Evolutionary conservation across 2,329 filamentous ascomycete genomes (phyloP).

Genomic region (Aspergillus sp.): DNA sequence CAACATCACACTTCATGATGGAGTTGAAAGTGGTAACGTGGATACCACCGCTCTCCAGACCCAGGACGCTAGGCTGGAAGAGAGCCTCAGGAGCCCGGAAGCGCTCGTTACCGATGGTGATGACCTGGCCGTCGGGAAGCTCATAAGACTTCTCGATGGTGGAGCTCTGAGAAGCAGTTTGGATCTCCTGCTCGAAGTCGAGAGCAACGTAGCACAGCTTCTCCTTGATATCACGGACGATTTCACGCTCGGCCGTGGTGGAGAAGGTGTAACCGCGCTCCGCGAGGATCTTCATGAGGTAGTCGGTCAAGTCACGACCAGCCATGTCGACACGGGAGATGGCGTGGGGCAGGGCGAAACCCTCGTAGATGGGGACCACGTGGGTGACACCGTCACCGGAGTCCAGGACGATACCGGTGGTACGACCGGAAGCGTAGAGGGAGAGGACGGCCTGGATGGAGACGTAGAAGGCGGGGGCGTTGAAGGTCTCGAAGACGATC

Average conservation of each 20-base stretch:
- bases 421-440: constrained; percentile 99
- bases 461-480: constrained; percentile 99
- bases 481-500: constrained; percentile 99
- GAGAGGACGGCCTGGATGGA: constrained; percentile 99
- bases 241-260: constrained; percentile 99
- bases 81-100: constrained; percentile 99
- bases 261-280: constrained; percentile 99
- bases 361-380: constrained; percentile 99
- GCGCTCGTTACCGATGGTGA: constrained; percentile 99
- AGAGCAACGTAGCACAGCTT: constrained; percentile 99
- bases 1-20: constrained; percentile 99
- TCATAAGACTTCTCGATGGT: constrained; percentile 99
- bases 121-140: constrained; percentile 98
- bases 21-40: constrained; percentile 99
- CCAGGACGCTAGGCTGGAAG: constrained; percentile 97
- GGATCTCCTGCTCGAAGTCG: constrained; percentile 99
- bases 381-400: constrained; percentile 99
- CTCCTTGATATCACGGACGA: constrained; percentile 99
- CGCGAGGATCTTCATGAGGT: constrained; percentile 99
- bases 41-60: constrained; percentile 98
- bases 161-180: constrained; percentile 98
- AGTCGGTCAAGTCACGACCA: constrained; percentile 99
- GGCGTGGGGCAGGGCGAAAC: constrained; percentile 99
- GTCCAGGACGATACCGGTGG: constrained; percentile 99
- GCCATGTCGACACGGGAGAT: constrained; percentile 99